phyloP scores from a whole-genome alignment of 2,329 filamentous ascomycete genomes.

The Ophiostoma tasmaniense region DNA sequence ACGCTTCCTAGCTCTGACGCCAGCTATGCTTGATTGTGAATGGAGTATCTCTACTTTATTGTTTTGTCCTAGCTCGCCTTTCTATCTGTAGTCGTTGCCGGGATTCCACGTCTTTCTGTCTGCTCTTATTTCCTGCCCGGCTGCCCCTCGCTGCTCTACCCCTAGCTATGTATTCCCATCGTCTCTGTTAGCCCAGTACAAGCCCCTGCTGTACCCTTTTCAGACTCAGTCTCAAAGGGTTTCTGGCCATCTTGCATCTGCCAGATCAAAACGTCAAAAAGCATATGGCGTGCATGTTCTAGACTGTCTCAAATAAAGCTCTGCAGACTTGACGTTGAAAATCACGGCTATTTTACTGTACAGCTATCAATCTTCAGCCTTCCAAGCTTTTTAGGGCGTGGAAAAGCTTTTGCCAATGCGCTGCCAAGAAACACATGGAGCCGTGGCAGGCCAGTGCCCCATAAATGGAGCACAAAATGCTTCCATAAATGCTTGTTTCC shows the following conservation, averaged over 20 bases:
- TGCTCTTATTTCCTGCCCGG: neutral
- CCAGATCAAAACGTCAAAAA: neutral
- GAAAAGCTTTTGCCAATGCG: constrained; percentile 3
- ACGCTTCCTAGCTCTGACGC: neutral
- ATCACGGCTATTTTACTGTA: neutral
- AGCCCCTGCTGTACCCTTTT: neutral
- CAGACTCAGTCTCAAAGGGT: neutral
- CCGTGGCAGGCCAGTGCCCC: neutral
- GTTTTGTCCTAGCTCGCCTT: neutral
- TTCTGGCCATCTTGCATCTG: neutral
- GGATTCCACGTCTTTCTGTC: neutral
- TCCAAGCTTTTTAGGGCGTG: neutral
- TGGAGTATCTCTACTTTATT: neutral
- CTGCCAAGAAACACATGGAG: neutral
- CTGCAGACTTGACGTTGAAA: neutral
- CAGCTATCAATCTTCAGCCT: neutral
- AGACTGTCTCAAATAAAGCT: neutral
- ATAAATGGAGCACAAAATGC: too few relatives aligned
- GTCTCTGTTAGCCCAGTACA: neutral
- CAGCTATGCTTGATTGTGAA: neutral
- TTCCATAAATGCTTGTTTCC: constrained; percentile 2
- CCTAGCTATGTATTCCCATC: neutral
- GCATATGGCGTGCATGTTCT: neutral
- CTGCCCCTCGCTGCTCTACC: neutral
- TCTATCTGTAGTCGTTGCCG: neutral